Conservation (phyloP, 768 basidiomycete species). For the Naematelia encephala region DNA sequence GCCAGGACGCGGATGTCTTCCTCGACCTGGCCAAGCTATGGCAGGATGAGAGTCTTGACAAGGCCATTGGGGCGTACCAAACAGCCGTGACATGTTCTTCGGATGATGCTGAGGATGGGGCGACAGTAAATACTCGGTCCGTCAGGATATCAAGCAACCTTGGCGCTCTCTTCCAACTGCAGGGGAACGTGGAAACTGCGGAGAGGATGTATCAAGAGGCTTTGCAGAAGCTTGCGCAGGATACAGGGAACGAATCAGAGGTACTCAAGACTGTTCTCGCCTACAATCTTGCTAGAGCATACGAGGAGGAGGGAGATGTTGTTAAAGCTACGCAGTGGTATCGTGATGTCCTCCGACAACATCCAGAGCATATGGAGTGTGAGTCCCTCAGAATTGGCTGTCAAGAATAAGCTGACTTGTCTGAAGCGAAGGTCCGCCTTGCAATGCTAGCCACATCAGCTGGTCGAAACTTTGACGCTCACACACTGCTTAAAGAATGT, state of each 20-base stretch:
- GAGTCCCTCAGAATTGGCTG: slow-evolving; percentile 39
- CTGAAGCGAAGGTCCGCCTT: slow-evolving; percentile 82
- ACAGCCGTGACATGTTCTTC: slow-evolving; percentile 66
- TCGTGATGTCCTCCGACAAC: slow-evolving; percentile 75
- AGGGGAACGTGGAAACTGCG: slow-evolving; percentile 52
- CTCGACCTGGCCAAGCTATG: slow-evolving; percentile 86
- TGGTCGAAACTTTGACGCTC: slow-evolving; percentile 74
- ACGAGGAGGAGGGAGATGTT: slow-evolving; percentile 76
- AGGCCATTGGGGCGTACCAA: slow-evolving; percentile 67
- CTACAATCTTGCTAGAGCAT: slow-evolving; percentile 87
- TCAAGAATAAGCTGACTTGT: slow-evolving; percentile 7
- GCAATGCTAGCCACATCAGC: slow-evolving; percentile 71
- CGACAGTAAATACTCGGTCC: slow-evolving; percentile 52
- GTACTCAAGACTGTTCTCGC: slow-evolving; percentile 71
- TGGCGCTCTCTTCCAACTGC: slow-evolving; percentile 69
- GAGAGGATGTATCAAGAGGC: slow-evolving; percentile 46
- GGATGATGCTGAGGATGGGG: slow-evolving; percentile 52
- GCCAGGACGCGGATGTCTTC: slow-evolving; percentile 80
- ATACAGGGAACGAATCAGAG: slow-evolving; percentile 38
- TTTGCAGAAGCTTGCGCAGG: slow-evolving; percentile 28
- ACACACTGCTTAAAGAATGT: slow-evolving; percentile 84
- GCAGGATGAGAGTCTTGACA: slow-evolving; percentile 74
- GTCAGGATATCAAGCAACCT: slow-evolving; percentile 77
- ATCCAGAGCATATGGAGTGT: slow-evolving; percentile 97
- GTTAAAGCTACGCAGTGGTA: slow-evolving; percentile 78